Evolutionary conservation across 2,329 filamentous ascomycete species (phyloP), one percentile per base, ranked within the genome.

Genomic region (Rutstroemia sydowiana): DNA sequence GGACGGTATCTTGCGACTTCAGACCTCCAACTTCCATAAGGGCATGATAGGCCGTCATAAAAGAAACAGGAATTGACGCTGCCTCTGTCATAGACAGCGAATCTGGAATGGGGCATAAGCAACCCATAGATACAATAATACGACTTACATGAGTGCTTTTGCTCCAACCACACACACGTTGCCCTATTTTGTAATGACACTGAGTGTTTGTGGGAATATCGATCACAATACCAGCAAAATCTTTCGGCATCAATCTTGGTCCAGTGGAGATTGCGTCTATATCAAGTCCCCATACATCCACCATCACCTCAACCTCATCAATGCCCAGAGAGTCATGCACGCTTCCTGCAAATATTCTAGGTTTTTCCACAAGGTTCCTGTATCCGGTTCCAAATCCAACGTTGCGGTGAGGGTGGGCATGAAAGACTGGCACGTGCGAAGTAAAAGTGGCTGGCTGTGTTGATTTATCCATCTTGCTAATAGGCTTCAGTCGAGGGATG

Each of bases 161-260:
- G 5, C 56, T 57, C 23, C 58, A 54, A 1, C 44, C 54, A 6
- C 66, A 21, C 41, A 71, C 63, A 20, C 62, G 60, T 40, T 70
- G 61, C 6, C 67, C 67, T 28, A 64, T 52, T 28, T 59, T 51
- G n/a, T 66, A 52, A 23, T 61, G 6, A 8, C 23, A 26, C 18
- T 16, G 4, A 11, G 23, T 60, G 5, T 59, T 59, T 9, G 52
- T 57, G 10, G 68, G 68, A 26, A 65, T 54, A 7, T 52, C 57
- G 11, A 58, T 59, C 10, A 70, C 55, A 34, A 68, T 45, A 37
- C 69, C 69, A 55, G 61, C 65, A 49, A 59, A 69, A 45, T 70
- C 69, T 8, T 60, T 53, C 8, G 28, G 7, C 8, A 28, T 44
- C 2, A 23, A 18, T 8, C 28, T 31, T 11, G 21, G 14, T 21